Evolutionary conservation across 2,329 filamentous ascomycete species (phyloP), one percentile per base, ranked within the genome.

Genomic region (Fusarium chlamydosporum): DNA sequence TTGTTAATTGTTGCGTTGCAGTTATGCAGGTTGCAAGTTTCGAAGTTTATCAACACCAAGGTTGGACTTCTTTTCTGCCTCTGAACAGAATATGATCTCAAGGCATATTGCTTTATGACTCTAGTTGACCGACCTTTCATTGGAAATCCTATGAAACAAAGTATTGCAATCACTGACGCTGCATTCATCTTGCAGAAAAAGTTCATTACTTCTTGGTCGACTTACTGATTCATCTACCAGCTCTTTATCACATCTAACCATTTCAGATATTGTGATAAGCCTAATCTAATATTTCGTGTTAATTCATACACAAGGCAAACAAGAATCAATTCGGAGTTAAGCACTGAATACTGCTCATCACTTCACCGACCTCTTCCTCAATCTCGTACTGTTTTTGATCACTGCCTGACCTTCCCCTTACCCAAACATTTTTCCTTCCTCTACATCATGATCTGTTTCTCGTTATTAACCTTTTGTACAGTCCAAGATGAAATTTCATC

Each of bases 11-110:
- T 13, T 5, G 9, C 9, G n/a, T 11, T 27, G 12, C n/a, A 9
- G 23, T 38, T 35, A 20, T 51, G 16, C 20, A 40, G 11, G 23
- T 18, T 51, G n/a, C 8, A 40, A 18, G 11, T 38, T 16, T 12
- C 34, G 16, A 40, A 51, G 47, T 51, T 51, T 51, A 27, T 40
- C 23, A 40, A 40, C 23, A 51, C 33, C 47, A 51, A 51, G 33
- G 47, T 51, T 51, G 9, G 15, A 23, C 23, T 23, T 10, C 11
- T 20, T 4, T 8, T 29, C 29, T 11, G 10, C 12, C n/a, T 29
- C 16, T 12, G 2, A 6, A 29, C 4, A 31, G 27, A 18, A 45
- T 31, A 31, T 31, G 4, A 3, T 11, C 7, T 13, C 42, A 45
- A 31, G 26, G 9, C 27, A 18, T 18, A 11, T 7, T 12, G 27